Base-by-base conservation (phyloP, 768 basidiomycete genomes). In the Fomitopsis serialis region DNA sequence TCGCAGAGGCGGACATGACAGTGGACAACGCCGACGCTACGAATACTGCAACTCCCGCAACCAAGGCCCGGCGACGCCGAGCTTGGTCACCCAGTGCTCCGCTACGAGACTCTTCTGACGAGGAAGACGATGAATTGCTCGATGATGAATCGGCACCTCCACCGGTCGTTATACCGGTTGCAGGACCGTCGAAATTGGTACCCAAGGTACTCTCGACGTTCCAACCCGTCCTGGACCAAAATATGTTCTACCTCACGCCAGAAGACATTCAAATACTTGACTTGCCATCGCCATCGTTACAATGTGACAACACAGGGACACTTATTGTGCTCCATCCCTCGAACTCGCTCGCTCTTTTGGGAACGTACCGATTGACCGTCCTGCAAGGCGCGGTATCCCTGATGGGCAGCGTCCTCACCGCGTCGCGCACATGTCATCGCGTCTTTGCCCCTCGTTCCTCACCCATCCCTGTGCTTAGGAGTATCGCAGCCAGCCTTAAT, bases 381-480 rank as follows among this genome's bases (percentile, higher is more conserved):
- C 63, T 94, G 3, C 79, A 74, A 47, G 88, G 89, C 0, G 68
- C 77, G 15, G 56, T 94, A 48, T 68, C 72, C 2, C 45, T 92
- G 0, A 72, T 75, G n/a, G 89, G 88, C 2, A 74, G 79, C 11
- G 70, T 68, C 1, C 62, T 89, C 8, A 45, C 54, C 0, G 60
- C 80, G 7, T 79, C 80, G 1, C 43, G 59, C 1, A 62, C 51
- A 2, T 53, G 60, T 5, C 74, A 91, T 58, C 69, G 68, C 12
- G 72, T 95, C 24, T 95, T 82, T 62, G 87, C 91, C 0, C 91
- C 93, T 0, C 76, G 81, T 2, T 89, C 85, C 0, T 81, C 89
- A n/a, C 89, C 92, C 0, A 63, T 94, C 5, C 89, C 92, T 0
- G 63, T 74, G 68, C 55, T 78, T 72, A 61, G 66, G 15, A 64